phyloP scores from a whole-genome alignment of 2,329 filamentous ascomycete species.

The Aureobasidium sp. region DNA sequence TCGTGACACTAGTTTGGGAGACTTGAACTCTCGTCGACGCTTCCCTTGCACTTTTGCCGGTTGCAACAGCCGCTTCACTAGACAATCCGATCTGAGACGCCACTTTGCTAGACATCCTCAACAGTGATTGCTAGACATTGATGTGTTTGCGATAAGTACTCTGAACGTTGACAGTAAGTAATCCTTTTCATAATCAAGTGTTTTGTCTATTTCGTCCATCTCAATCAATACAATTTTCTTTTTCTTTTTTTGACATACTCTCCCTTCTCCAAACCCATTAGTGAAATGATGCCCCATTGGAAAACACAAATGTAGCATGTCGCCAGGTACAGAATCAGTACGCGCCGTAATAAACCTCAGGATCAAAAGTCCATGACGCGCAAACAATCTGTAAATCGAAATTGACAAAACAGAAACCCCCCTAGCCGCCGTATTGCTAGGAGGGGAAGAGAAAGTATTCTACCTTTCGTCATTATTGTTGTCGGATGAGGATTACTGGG shows the following conservation, averaged over 20 bases:
- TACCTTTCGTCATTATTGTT: neutral
- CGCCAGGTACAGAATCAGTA: no score
- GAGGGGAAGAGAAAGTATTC: neutral
- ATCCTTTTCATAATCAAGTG: neutral
- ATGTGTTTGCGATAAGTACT: neutral
- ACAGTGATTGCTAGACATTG: neutral
- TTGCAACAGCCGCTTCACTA: neutral
- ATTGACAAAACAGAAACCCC: neutral
- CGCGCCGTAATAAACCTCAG: no score
- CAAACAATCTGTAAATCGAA: neutral
- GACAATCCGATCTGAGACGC: neutral
- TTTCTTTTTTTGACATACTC: neutral
- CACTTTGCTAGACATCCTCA: neutral
- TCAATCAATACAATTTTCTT: neutral
- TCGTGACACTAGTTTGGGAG: neutral
- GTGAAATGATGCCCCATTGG: neutral
- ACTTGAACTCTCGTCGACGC: neutral
- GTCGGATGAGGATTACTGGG: neutral
- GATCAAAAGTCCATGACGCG: neutral
- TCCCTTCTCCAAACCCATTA: neutral
- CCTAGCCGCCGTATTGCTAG: neutral
- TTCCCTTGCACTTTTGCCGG: neutral
- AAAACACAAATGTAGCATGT: neutral
- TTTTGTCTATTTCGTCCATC: neutral
- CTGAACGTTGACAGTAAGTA: no score